phyloP scores from a whole-genome alignment of 495 filamentous ascomycete genomes.

The Arthonia radiata region DNA sequence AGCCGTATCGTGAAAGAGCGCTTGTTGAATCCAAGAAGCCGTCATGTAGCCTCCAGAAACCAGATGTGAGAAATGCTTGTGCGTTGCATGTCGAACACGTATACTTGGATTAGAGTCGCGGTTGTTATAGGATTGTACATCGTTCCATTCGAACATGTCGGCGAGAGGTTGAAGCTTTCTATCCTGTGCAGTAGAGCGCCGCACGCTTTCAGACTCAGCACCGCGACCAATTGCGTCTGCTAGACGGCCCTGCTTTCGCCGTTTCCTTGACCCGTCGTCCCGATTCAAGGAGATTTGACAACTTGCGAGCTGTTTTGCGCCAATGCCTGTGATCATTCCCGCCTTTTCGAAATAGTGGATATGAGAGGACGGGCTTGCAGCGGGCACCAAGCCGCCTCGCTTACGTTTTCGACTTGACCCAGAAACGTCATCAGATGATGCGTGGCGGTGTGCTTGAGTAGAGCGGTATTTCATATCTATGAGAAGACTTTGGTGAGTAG shows the following conservation, averaged over 20 bases:
- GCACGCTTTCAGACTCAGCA: neutral
- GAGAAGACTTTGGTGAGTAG: too few species aligned
- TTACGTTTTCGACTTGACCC: neutral
- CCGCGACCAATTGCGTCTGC: neutral
- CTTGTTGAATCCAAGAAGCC: too few species aligned
- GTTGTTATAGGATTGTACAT: neutral
- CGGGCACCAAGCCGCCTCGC: neutral
- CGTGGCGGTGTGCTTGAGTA: too few species aligned
- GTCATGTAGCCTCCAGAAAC: too few species aligned
- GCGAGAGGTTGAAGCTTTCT: neutral
- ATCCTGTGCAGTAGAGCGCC: neutral
- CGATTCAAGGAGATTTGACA: neutral
- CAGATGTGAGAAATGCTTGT: conserved; percentile 30
- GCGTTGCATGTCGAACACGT: neutral
- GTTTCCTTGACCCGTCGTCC: neutral
- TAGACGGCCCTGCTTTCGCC: neutral
- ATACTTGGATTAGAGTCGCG: neutral
- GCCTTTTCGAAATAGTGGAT: neutral
- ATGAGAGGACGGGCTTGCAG: neutral
- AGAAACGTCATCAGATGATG: too few species aligned
- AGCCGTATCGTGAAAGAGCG: too few species aligned
- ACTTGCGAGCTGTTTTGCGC: neutral
- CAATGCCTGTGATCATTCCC: neutral
- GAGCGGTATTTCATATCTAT: too few species aligned
- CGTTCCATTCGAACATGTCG: neutral